These are phyloP conservation scores for Kazachstania sp. DNA, from an alignment of 1,139 yeast genomes.

Conservation along the genomic window DNA sequence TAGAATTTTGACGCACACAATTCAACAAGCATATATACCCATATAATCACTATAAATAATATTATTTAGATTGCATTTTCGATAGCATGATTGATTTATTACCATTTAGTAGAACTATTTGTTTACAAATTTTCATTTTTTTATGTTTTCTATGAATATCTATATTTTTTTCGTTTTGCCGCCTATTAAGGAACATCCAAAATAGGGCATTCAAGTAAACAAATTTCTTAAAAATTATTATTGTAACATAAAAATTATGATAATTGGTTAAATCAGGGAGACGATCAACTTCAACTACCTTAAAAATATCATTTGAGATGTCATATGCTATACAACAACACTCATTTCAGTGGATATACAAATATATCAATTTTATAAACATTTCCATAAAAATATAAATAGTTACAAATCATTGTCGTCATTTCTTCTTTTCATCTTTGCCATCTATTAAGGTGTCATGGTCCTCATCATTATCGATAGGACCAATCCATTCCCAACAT, in stretches of 20 bases:
- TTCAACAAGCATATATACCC: too few species aligned
- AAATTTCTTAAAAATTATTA: neutral
- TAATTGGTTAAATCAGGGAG: too few species aligned
- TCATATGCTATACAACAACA: too few species aligned
- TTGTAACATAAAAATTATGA: too few species aligned
- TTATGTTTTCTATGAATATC: neutral
- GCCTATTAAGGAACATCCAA: neutral
- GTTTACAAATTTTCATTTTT: neutral
- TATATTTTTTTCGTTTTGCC: neutral
- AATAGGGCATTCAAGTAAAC: neutral
- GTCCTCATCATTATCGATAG: constrained; percentile 6
- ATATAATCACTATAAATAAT: neutral
- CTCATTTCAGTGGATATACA: too few species aligned
- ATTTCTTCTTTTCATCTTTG: too few species aligned
- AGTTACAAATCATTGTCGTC: too few species aligned
- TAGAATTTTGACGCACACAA: neutral
- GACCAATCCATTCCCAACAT: constrained; percentile 83
- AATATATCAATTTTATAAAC: too few species aligned
- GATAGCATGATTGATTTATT: neutral
- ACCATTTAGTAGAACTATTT: neutral
- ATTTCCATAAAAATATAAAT: too few species aligned
- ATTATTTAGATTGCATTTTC: neutral
- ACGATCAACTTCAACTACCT: too few species aligned
- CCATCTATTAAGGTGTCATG: too few species aligned
- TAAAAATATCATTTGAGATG: too few species aligned